Evolutionary conservation across 805 yeast species (phyloP), one percentile per base, ranked within the genome.

Genomic region (Starmerella riodocensis): DNA sequence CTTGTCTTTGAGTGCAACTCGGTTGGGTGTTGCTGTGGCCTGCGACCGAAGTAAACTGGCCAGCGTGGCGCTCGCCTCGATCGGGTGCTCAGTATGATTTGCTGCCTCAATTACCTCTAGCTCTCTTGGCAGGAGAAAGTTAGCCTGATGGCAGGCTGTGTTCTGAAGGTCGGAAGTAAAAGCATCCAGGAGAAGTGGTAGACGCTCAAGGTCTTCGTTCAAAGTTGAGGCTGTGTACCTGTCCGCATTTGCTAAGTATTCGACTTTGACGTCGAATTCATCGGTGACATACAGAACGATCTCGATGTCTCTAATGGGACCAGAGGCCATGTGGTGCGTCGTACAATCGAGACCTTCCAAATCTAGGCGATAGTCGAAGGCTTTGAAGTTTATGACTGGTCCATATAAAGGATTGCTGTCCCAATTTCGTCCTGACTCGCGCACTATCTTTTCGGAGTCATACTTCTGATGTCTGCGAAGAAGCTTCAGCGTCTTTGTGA

Each of bases 281-380:
- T 31, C 40, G 17, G 21, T 23, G 12, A 37, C 20, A n/a, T 29
- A 34, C n/a, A 44, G 39, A 2, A 37, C 45, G 5, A 44, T 14
- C 14, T 44, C 47, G 8, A 44, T 23, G 20, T 44, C 47, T 14
- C 47, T 34, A n/a, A 44, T 35, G 4, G 47, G 47, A 7, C 47
- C 47, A 1, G 47, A 40, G 3, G 47, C 47, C 9, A 44, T 17
- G 25, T 44, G 47, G 20, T 41, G 45, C 2, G 47, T 44, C 8
- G 3, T 28, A 8, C 29, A 17, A 1, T 41, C 36, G 11, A 41
- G 17, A 2, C 36, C 37, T 7, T 35, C 38, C 21, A 44, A 37
- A 17, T 44, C 47, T 6, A 44, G 30, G 14, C 26, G 34, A 14
- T 32, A 44, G 20, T 44, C 47, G n/a, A 44, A 44, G 2, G 42